Base-by-base conservation (phyloP, 768 basidiomycete genomes). In the Pluteus cervinus region DNA sequence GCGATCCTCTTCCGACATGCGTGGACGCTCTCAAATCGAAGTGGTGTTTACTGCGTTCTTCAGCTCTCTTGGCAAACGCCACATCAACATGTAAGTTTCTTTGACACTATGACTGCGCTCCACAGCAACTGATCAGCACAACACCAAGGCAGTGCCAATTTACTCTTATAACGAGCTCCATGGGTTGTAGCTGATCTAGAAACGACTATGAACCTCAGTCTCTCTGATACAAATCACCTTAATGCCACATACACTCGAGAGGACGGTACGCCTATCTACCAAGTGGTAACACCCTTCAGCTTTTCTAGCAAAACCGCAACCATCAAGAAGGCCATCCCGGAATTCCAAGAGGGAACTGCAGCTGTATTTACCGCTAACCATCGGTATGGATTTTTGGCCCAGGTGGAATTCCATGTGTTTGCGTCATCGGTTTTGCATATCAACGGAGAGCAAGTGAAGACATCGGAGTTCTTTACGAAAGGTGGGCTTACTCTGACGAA, bases 191-290 rank as follows among this genome's bases (percentile, higher is more conserved):
- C n/a, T n/a, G n/a, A n/a, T n/a, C n/a, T n/a, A n/a, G n/a, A n/a
- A n/a, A n/a, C n/a, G n/a, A n/a, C n/a, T n/a, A 53, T 54, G 53
- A 43, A 43, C n/a, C 52, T 57, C 24, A 39, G 43, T 35, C 46
- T 57, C n/a, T 51, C 49, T 10, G 44, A 38, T 16, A 30, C 37
- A 18, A 39, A 47, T 15, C 52, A 52, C 6, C 50, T 44, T 30
- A 41, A 52, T 29, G 37, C 47, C 11, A 41, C 44, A 17, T 56
- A 49, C 32, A 37, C 42, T 25, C 48, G 41, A 9, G 43, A 51
- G 15, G 33, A 47, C 1, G 52, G 51, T 7, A 40, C 51, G 17
- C 39, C 46, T 5, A 18, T 56, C 7, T 54, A 54, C 45, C 52
- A 48, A 30, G 47, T 45, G 20, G 40, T 43, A 12, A 45, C 49